Conservation (phyloP, 768 basidiomycete genomes). For the Nidula microcarpa region DNA sequence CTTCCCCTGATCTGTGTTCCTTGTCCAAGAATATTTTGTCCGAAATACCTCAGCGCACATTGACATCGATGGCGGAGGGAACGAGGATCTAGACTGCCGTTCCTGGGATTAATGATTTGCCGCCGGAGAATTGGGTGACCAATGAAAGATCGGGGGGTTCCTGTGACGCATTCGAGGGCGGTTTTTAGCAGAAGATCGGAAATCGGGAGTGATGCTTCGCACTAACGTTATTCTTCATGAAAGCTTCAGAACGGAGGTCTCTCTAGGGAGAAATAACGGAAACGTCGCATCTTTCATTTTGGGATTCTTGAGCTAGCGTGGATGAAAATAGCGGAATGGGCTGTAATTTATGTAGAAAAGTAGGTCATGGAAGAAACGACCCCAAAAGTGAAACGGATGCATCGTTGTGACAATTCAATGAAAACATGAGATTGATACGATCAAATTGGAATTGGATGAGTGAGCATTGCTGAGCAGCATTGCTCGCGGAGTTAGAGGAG, state of each 20-base stretch:
- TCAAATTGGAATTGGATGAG: no score
- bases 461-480: not conserved
- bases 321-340: not conserved
- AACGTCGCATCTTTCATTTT: not conserved
- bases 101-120: constrained; percentile 22
- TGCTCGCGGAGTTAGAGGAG: constrained; percentile 10
- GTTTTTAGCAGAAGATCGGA: no score
- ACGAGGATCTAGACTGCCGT: constrained; percentile 9
- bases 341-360: not conserved
- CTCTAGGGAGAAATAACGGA: not conserved
- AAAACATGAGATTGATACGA: no score
- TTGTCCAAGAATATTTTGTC: no score
- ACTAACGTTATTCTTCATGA: no score
- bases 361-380: not conserved
- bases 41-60: no score
- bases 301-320: not conserved
- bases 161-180: constrained; percentile 28
- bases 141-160: constrained; percentile 20
- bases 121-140: constrained; percentile 19
- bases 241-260: no score
- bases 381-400: no score
- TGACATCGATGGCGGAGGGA: no score
- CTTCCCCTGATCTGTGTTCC: no score
- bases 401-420: no score
- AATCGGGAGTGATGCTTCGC: no score